Percentiles rank a stretch among this genome's conserved stretches.
phyloP scores from a whole-genome alignment of 176 grass and related monocot genomes.

The Neostapfia colusana region DNA sequence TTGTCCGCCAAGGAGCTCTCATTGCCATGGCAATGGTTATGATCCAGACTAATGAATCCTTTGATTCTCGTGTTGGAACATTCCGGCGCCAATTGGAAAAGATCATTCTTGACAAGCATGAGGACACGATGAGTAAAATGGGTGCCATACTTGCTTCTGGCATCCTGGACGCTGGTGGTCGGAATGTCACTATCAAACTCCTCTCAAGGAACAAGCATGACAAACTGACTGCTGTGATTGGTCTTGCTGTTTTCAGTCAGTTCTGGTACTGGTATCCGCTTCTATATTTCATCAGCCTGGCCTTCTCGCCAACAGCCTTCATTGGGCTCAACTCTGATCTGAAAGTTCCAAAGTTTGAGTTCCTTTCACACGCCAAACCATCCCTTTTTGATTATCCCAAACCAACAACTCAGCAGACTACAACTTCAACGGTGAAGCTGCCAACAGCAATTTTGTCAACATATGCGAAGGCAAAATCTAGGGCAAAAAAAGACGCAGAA shows the following conservation, averaged over 20 bases:
- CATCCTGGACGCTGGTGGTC: slow-evolving; percentile 94
- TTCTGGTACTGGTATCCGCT: slow-evolving; percentile 99
- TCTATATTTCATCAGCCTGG: slow-evolving; percentile 84
- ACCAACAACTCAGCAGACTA: slow-evolving; percentile 67
- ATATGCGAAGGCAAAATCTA: slow-evolving; percentile 90
- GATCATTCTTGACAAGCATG: slow-evolving; percentile 98
- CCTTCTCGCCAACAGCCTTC: slow-evolving; percentile 90
- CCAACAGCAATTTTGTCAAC: slow-evolving; percentile 94
- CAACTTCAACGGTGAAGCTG: slow-evolving; percentile 70
- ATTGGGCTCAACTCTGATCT: slow-evolving; percentile 94
- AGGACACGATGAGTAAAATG: slow-evolving; percentile 99
- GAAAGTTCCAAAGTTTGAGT: slow-evolving; percentile 96
- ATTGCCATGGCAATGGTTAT: slow-evolving; percentile 99
- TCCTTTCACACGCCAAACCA: slow-evolving; percentile 88
- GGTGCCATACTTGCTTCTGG: slow-evolving; percentile 97
- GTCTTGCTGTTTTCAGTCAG: slow-evolving; percentile 92
- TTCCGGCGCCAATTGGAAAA: slow-evolving; percentile 98
- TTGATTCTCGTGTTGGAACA: slow-evolving; percentile 82
- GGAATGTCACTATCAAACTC: slow-evolving; percentile 96
- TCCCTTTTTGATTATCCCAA: slow-evolving; percentile 92
- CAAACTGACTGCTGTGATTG: slow-evolving; percentile 89
- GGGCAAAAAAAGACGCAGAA: slow-evolving; percentile 93
- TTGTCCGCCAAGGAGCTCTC: slow-evolving; percentile 93
- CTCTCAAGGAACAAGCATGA: slow-evolving; percentile 94
- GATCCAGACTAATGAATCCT: slow-evolving; percentile 98